These are phyloP conservation scores for Phytophthora meadii DNA, from an alignment of 352 stramenopile species.

Conservation along the genomic window DNA sequence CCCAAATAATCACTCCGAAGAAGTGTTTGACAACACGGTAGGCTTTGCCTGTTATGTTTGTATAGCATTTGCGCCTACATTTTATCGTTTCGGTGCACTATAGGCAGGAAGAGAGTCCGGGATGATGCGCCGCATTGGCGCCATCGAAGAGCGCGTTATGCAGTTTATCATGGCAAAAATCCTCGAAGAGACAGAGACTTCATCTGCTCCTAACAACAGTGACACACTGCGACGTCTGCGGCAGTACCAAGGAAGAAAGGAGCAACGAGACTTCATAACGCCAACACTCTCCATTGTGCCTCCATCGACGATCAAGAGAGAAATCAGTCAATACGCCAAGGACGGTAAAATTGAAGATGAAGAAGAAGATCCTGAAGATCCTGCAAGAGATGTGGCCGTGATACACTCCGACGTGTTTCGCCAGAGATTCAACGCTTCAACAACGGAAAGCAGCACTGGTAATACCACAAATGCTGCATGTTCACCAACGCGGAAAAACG, in stretches of 20 bases:
- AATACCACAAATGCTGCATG: slow-evolving; percentile 6
- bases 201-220: slow-evolving; percentile 32
- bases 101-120: slow-evolving; percentile 24
- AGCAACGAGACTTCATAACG: slow-evolving; percentile 17
- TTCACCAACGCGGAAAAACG: slow-evolving; percentile 43
- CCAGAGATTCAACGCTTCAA: slow-evolving; percentile 17
- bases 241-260: slow-evolving; percentile 50
- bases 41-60: background rate
- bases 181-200: slow-evolving; percentile 48
- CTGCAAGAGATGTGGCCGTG: slow-evolving; percentile 18
- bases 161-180: slow-evolving; percentile 71
- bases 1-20: slow-evolving; percentile 43
- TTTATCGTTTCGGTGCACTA: background rate
- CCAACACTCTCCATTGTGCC: slow-evolving; percentile 18
- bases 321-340: slow-evolving; percentile 13
- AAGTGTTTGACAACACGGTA: slow-evolving; percentile 54
- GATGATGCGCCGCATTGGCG: slow-evolving; percentile 55
- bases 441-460: background rate
- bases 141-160: slow-evolving; percentile 71
- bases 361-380: slow-evolving; percentile 31
- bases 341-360: slow-evolving; percentile 23
- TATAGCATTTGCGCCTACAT: background rate
- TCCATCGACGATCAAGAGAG: slow-evolving; percentile 33
- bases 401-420: slow-evolving; percentile 42
- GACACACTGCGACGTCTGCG: slow-evolving; percentile 59